A percentile compares a stretch with the other conserved stretches of the same genome.
Evolutionary conservation across 1,284 basidiomycete genomes (phyloP).

Genomic region (Pascua sp.): DNA sequence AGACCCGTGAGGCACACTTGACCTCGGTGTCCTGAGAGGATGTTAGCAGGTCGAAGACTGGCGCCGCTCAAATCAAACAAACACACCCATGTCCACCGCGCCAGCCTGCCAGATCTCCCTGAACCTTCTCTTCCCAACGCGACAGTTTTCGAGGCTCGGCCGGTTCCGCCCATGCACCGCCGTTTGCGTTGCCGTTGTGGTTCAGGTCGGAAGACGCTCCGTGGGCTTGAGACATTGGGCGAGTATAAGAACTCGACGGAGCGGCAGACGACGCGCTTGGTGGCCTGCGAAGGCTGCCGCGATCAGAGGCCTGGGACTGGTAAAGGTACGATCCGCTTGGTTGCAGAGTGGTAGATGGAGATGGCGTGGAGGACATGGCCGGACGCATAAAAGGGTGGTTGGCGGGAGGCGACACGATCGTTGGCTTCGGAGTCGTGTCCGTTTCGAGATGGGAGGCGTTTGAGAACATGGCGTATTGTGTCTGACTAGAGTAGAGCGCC

Average conservation of each 20-base stretch:
- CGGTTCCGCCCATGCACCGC: neutral
- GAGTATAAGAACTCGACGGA: neutral
- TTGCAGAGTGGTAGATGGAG: neutral
- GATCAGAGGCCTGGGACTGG: neutral
- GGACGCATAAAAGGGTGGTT: conserved; percentile 20
- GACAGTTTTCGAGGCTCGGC: conserved; percentile 13
- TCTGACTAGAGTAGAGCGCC: too few species aligned
- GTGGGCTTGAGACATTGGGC: neutral
- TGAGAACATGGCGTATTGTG: too few species aligned
- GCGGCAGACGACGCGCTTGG: neutral
- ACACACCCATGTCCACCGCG: conserved; percentile 44
- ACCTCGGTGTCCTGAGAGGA: conserved; percentile 17
- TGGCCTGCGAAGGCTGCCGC: neutral
- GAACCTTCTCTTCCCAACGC: conserved; percentile 35
- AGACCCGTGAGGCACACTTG: conserved; percentile 27
- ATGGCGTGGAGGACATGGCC: conserved; percentile 4
- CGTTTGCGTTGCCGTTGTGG: neutral
- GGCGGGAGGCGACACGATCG: conserved; percentile 14
- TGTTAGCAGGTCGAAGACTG: neutral
- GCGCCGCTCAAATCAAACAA: neutral
- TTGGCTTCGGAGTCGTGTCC: too few species aligned
- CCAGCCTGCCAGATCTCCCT: conserved; percentile 40
- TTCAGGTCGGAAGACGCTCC: neutral
- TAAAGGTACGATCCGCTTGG: neutral
- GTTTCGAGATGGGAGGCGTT: too few species aligned